Conservation (phyloP, 768 basidiomycete genomes). For the Lepiota brunneoincarnata region DNA sequence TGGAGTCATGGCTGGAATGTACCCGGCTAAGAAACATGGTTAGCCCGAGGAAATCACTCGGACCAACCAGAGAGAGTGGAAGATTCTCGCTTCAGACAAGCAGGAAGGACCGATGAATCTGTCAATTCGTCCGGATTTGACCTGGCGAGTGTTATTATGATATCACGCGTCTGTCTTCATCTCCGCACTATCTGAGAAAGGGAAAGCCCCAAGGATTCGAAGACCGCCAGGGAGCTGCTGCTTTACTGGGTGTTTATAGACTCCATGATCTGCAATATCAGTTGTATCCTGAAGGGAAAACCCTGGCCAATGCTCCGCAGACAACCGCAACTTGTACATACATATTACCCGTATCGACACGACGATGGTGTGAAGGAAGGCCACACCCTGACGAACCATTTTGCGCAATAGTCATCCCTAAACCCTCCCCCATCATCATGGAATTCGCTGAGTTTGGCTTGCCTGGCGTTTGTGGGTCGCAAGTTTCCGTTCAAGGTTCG, state of each 20-base stretch:
- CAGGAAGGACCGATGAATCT: neutral
- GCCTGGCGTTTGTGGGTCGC: neutral
- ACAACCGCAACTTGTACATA: too few species aligned
- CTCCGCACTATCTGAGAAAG: constrained; percentile 5
- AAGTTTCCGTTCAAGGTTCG: neutral
- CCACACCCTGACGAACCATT: too few species aligned
- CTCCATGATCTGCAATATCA: too few species aligned
- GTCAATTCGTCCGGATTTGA: neutral
- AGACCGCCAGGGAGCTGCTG: too few species aligned
- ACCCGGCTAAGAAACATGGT: neutral
- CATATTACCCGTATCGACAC: too few species aligned
- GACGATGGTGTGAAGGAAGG: too few species aligned
- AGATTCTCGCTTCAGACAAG: constrained; percentile 1
- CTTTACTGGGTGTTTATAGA: too few species aligned
- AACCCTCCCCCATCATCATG: too few species aligned
- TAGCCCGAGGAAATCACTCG: constrained; percentile 9
- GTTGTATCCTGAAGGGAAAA: too few species aligned
- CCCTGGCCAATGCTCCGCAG: too few species aligned
- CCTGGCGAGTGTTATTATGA: too few species aligned
- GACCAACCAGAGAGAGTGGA: constrained; percentile 4
- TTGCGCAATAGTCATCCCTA: too few species aligned
- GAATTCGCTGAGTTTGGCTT: neutral
- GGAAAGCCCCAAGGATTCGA: neutral
- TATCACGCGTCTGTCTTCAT: neutral
- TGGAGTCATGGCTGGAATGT: neutral